Percentiles rank a stretch among this genome's conserved stretches.
Conservation (phyloP, 2,329 filamentous ascomycete species). For the Aspergillus hortae region DNA sequence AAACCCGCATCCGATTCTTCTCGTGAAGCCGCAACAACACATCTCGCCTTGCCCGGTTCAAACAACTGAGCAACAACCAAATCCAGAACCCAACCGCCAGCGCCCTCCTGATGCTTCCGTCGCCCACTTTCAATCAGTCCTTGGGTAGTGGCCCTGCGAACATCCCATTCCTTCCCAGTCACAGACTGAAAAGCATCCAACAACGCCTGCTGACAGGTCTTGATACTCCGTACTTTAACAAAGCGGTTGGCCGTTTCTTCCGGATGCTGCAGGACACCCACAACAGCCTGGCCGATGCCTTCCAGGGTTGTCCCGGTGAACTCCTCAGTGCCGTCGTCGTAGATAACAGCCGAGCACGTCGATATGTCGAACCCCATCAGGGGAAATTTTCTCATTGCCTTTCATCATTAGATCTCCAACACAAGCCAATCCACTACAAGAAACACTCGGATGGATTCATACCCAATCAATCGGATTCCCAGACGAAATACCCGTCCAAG, state of each 20-base stretch:
- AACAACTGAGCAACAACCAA: constrained; percentile 6
- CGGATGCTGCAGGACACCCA: constrained; percentile 6
- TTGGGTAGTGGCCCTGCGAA: background rate
- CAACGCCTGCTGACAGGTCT: constrained; percentile 8
- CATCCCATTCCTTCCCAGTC: constrained; percentile 5
- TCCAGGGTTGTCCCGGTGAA: constrained; percentile 6
- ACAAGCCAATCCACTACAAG: background rate
- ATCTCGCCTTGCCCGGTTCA: constrained; percentile 2
- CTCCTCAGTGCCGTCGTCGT: constrained; percentile 6
- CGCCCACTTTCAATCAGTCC: background rate
- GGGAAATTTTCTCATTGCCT: constrained; percentile 5
- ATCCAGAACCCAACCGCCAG: constrained; percentile 3
- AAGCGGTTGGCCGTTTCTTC: constrained; percentile 9
- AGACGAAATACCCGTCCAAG: constrained; percentile 5
- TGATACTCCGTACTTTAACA: constrained; percentile 5
- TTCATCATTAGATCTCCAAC: background rate
- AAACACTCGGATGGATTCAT: background rate
- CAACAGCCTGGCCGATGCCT: constrained; percentile 10
- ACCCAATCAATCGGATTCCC: constrained; percentile 11
- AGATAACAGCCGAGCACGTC: constrained; percentile 3
- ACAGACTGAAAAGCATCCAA: constrained; percentile 7
- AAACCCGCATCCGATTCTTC: constrained; percentile 3
- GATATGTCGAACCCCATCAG: constrained; percentile 7
- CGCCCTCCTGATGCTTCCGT: constrained; percentile 1
- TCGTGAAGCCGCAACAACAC: constrained; percentile 2